Conservation (phyloP, 768 basidiomycete species). For the Pleurotus sapidus region DNA sequence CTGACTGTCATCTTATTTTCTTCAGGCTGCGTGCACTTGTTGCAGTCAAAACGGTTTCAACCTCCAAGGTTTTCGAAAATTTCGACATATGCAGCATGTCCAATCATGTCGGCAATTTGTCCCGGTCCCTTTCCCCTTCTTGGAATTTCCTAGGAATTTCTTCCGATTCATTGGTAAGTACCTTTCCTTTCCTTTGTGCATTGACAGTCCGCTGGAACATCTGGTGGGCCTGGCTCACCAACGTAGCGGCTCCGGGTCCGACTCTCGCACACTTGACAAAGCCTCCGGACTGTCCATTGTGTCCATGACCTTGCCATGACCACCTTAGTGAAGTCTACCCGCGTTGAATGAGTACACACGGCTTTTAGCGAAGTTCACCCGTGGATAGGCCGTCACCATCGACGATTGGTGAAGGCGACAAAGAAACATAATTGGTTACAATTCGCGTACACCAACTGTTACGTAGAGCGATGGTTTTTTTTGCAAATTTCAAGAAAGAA, state of each 20-base stretch:
- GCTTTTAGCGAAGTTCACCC: slow-evolving; percentile 2
- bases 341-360: background rate
- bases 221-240: background rate
- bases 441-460: background rate
- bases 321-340: background rate
- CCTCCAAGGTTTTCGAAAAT: too few species aligned
- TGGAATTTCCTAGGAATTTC: too few species aligned
- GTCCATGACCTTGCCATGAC: slow-evolving; percentile 3
- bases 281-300: background rate
- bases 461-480: background rate
- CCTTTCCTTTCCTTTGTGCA: background rate
- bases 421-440: too few species aligned
- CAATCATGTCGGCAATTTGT: too few species aligned
- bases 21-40: too few species aligned
- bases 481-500: background rate
- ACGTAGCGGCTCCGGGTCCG: background rate
- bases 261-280: background rate
- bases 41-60: too few species aligned
- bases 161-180: too few species aligned
- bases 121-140: too few species aligned
- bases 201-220: slow-evolving; percentile 5
- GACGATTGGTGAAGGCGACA: too few species aligned
- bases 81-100: too few species aligned
- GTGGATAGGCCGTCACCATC: background rate
- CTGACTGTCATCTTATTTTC: too few species aligned